Conservation (phyloP, 2,329 filamentous ascomycete species). For the Coniochaeta sp. region DNA sequence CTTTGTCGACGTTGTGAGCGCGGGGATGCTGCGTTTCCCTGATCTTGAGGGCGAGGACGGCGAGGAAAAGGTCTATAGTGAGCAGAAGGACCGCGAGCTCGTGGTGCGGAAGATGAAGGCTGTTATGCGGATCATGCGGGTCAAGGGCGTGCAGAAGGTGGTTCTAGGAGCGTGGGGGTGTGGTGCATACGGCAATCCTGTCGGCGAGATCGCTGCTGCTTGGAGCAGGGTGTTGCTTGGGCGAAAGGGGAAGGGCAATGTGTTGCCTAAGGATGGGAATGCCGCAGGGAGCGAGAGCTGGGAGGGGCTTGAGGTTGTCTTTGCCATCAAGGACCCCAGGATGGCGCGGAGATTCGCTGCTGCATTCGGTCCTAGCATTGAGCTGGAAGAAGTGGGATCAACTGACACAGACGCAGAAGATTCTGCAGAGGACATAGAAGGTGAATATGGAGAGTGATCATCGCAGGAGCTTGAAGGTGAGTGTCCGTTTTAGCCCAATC, state of each 20-base stretch:
- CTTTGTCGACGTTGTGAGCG: slow-evolving; percentile 51
- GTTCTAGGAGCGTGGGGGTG: slow-evolving; percentile 61
- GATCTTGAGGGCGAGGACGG: slow-evolving; percentile 31
- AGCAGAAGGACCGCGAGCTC: slow-evolving; percentile 41
- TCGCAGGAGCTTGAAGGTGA: not conserved
- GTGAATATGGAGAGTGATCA: not conserved
- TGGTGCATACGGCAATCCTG: slow-evolving; percentile 56
- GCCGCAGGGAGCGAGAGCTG: slow-evolving; percentile 21
- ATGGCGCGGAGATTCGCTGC: slow-evolving; percentile 43
- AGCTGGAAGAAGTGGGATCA: not conserved
- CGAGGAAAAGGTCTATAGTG: slow-evolving; percentile 12
- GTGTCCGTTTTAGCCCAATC: not conserved
- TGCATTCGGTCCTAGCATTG: not conserved
- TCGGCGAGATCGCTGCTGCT: slow-evolving; percentile 46
- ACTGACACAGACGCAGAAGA: not conserved
- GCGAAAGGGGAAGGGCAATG: slow-evolving; percentile 3
- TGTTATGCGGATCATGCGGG: slow-evolving; percentile 44
- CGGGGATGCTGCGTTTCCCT: slow-evolving; percentile 52
- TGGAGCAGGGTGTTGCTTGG: slow-evolving; percentile 40
- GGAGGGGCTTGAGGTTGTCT: slow-evolving; percentile 44
- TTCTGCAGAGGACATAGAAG: not conserved
- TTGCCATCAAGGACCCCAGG: slow-evolving; percentile 46
- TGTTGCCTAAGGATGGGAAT: not conserved
- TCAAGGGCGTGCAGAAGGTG: slow-evolving; percentile 36
- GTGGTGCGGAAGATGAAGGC: slow-evolving; percentile 48